Conservation (phyloP, 257 asterid species). For the Solanum ossicruentum region DNA sequence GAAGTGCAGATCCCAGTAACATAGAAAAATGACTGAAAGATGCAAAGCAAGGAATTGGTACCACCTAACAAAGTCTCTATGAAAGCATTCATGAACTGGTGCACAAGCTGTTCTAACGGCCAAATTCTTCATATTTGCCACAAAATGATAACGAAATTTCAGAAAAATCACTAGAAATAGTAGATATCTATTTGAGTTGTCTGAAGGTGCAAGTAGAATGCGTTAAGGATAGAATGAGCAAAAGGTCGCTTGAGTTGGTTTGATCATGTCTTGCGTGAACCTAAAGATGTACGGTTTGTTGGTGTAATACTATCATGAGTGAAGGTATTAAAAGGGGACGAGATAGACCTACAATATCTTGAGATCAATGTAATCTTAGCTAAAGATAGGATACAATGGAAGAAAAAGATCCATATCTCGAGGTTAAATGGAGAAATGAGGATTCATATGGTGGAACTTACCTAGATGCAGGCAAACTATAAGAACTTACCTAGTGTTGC, state of each 20-base stretch:
- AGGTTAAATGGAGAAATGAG: too few relatives aligned
- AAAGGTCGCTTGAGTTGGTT: not conserved
- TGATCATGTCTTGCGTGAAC: not conserved
- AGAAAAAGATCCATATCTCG: not conserved
- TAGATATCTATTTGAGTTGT: not conserved
- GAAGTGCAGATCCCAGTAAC: too few relatives aligned
- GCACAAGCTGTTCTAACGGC: slow-evolving; percentile 57
- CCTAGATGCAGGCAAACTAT: not conserved
- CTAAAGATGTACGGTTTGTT: too few relatives aligned
- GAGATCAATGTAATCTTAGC: not conserved
- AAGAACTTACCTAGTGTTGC: too few relatives aligned
- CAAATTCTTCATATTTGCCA: slow-evolving; percentile 79
- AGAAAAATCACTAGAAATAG: not conserved
- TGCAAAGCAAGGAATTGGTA: too few relatives aligned
- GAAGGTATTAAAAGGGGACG: not conserved
- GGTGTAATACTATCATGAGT: not conserved
- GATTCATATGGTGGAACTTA: too few relatives aligned
- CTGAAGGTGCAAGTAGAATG: not conserved
- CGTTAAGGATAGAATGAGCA: not conserved
- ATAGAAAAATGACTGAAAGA: too few relatives aligned
- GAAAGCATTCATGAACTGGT: too few relatives aligned
- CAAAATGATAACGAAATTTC: not conserved
- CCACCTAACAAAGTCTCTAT: too few relatives aligned
- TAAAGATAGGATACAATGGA: not conserved
- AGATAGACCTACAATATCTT: not conserved